A percentile compares a stretch with the other conserved stretches of the same genome.
phyloP scores from a whole-genome alignment of 169 alveolate genomes.

The Plasmodium knowlesi region DNA sequence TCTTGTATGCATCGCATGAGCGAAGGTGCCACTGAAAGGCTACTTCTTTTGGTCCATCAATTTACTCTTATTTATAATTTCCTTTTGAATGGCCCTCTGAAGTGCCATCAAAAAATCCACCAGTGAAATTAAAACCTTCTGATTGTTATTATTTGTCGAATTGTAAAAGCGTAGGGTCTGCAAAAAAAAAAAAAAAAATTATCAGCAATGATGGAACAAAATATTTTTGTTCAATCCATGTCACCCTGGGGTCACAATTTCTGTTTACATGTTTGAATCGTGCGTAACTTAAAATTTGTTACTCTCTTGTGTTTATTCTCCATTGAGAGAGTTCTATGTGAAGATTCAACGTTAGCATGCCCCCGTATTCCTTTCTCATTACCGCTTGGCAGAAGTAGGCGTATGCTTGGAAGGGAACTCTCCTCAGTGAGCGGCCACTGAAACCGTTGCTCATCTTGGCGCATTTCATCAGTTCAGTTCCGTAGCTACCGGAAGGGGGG shows the following conservation, averaged over 20 bases:
- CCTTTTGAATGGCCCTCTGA: slow-evolving; percentile 54
- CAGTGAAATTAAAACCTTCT: slow-evolving; percentile 50
- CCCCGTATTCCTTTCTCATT: slow-evolving; percentile 1
- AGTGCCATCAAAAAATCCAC: slow-evolving; percentile 66
- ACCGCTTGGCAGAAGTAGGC: slow-evolving; percentile 77
- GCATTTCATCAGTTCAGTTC: slow-evolving; percentile 65
- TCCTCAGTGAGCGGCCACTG: slow-evolving; percentile 85
- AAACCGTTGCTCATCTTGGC: slow-evolving; percentile 75
- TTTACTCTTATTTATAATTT: slow-evolving; percentile 20
- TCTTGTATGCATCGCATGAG: background rate
- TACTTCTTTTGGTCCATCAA: slow-evolving; percentile 23
- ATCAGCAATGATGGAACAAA: background rate
- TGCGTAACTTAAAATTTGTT: background rate
- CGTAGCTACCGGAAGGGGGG: slow-evolving; percentile 28
- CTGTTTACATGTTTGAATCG: background rate
- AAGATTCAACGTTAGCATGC: background rate
- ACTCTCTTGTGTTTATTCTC: background rate
- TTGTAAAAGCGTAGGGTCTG: slow-evolving; percentile 72
- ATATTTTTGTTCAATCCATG: background rate
- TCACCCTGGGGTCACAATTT: background rate
- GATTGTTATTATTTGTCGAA: slow-evolving; percentile 37
- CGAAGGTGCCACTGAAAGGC: background rate
- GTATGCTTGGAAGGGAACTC: slow-evolving; percentile 86
- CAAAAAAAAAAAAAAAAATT: slow-evolving; percentile 7
- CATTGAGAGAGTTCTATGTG: background rate